Evolutionary conservation across 768 basidiomycete genomes (phyloP).

Genomic region (Trametopsis cervina): DNA sequence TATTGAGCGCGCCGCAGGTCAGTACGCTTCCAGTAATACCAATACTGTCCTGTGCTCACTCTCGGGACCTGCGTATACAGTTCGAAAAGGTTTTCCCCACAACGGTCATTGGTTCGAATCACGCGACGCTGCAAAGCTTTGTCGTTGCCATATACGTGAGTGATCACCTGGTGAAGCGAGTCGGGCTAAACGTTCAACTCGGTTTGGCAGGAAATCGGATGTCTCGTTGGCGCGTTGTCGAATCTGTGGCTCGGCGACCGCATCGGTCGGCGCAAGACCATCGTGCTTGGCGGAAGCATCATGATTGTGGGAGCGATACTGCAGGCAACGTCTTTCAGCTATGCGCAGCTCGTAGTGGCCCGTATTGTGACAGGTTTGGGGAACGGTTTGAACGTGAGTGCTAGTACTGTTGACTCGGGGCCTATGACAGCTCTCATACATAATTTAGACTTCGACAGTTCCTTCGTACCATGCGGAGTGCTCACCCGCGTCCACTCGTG

Average conservation of each 20-base stretch:
- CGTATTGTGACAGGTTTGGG: constrained; percentile 57
- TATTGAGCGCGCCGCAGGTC: constrained; percentile 50
- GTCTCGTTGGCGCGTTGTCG: constrained; percentile 54
- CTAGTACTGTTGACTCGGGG: not conserved
- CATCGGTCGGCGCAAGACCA: constrained; percentile 52
- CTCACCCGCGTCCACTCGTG: constrained; percentile 50
- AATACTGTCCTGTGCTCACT: not conserved
- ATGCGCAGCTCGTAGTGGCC: constrained; percentile 56
- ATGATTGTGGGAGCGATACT: constrained; percentile 61
- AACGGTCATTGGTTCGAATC: constrained; percentile 36
- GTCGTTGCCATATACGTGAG: constrained; percentile 52
- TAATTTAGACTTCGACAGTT: constrained; percentile 50
- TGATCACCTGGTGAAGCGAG: not conserved
- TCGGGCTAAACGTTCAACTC: not conserved
- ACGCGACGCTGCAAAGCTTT: constrained; percentile 54
- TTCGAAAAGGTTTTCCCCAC: constrained; percentile 56
- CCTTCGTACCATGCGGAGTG: constrained; percentile 64
- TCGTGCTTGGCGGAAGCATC: constrained; percentile 48
- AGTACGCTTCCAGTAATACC: not conserved
- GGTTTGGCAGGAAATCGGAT: constrained; percentile 49
- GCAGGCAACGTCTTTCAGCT: constrained; percentile 49
- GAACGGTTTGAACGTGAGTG: constrained; percentile 51
- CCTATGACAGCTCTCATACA: not conserved
- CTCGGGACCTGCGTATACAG: constrained; percentile 20
- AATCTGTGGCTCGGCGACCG: constrained; percentile 56